phyloP scores from a whole-genome alignment of 495 filamentous ascomycete genomes.

The Daldinia grandis region DNA sequence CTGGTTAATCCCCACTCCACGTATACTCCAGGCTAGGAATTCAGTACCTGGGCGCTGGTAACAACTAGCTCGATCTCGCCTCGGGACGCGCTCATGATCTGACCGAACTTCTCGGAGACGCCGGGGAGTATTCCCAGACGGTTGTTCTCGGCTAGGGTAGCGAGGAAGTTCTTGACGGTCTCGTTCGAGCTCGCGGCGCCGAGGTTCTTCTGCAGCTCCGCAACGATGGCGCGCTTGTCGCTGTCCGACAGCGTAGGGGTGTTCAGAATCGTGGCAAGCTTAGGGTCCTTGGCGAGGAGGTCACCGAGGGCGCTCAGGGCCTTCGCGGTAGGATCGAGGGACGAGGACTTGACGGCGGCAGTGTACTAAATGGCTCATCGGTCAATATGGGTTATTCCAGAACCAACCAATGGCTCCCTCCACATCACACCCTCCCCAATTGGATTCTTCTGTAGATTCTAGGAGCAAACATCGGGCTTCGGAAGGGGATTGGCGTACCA shows the following conservation, averaged over 20 bases:
- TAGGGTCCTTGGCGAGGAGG: constrained; percentile 79
- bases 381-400: constrained; percentile 38
- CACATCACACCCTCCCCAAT: constrained; percentile 18
- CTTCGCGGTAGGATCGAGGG: constrained; percentile 82
- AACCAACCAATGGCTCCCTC: neutral
- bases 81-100: constrained; percentile 85
- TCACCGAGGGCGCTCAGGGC: constrained; percentile 74
- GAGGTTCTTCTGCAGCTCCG: constrained; percentile 81
- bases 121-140: constrained; percentile 80
- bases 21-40: neutral
- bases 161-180: constrained; percentile 92
- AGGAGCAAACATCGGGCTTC: neutral
- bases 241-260: constrained; percentile 77
- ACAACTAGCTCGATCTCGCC: constrained; percentile 94
- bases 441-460: neutral
- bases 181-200: constrained; percentile 74
- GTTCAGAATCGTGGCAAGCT: constrained; percentile 75
- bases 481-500: constrained; percentile 70
- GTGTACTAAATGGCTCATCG: constrained; percentile 78
- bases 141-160: constrained; percentile 93
- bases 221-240: constrained; percentile 85
- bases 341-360: constrained; percentile 83
- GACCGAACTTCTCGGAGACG: constrained; percentile 85
- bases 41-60: constrained; percentile 81
- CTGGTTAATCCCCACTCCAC: neutral